These are phyloP conservation scores for Leccinum longicurvipes DNA, from an alignment of 768 basidiomycete genomes.

Conservation along the genomic window DNA sequence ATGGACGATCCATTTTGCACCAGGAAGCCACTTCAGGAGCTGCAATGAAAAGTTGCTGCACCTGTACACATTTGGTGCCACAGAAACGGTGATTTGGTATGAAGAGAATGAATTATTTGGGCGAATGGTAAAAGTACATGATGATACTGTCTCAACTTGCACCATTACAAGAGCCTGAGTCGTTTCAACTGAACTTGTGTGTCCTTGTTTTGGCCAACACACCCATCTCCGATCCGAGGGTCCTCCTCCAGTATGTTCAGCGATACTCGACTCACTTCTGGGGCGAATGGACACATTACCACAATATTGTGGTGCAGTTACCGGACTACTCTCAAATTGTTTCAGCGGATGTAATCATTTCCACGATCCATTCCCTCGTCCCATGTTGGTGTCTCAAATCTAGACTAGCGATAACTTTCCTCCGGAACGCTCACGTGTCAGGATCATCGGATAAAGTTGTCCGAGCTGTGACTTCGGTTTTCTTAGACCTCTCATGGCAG, in stretches of 20 bases:
- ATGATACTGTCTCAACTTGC: neutral
- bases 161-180: no score
- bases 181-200: constrained; percentile 9
- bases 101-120: neutral
- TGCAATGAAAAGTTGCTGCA: constrained; percentile 28
- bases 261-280: no score
- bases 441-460: no score
- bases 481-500: neutral
- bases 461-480: neutral
- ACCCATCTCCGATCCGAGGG: no score
- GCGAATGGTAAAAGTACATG: neutral
- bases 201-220: constrained; percentile 11
- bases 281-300: no score
- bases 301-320: no score
- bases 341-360: neutral
- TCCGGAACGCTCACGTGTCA: no score
- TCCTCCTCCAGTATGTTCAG: no score
- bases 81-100: no score
- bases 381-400: neutral
- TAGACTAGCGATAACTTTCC: neutral
- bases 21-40: constrained; percentile 32
- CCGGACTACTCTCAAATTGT: no score
- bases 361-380: neutral
- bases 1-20: constrained; percentile 23
- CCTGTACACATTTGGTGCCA: constrained; percentile 33